phyloP scores from a whole-genome alignment of 306 rosid species.

The Dalbergia cochinchinensis region DNA sequence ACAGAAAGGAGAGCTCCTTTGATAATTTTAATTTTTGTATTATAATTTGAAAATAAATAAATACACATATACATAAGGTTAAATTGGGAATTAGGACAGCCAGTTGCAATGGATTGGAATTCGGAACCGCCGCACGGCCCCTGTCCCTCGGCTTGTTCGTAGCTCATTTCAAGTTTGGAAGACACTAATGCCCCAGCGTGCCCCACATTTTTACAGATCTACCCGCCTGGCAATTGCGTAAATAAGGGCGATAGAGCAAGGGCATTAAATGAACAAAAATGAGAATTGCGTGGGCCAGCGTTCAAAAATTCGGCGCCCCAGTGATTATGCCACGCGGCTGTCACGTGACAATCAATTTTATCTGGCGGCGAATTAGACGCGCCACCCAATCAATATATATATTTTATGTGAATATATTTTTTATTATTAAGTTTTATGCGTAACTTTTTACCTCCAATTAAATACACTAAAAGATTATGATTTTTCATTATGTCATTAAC shows the following conservation, averaged over 20 bases:
- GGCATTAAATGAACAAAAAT: conserved; percentile 34
- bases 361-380: conserved; percentile 24
- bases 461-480: too few relatives aligned
- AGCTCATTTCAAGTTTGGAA: background rate
- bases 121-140: conserved; percentile 43
- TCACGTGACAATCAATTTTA: conserved; percentile 19
- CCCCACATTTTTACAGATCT: background rate
- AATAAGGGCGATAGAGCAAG: background rate
- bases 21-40: background rate
- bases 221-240: background rate
- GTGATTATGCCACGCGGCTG: conserved; percentile 5
- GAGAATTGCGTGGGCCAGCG: conserved; percentile 38
- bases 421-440: too few relatives aligned
- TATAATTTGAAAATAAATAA: background rate
- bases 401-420: too few relatives aligned
- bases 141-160: conserved; percentile 1
- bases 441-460: too few relatives aligned
- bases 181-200: background rate
- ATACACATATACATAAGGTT: background rate
- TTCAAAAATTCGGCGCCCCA: conserved; percentile 46
- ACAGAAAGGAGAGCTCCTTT: conserved; percentile 58
- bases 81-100: conserved; percentile 13
- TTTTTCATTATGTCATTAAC: too few relatives aligned
- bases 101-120: conserved; percentile 28
- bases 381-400: conserved; percentile 39